Percentiles rank a stretch among this genome's conserved stretches.
These are phyloP conservation scores for Globisporangium yorkense DNA, from an alignment of 352 stramenopile genomes.

Conservation along the genomic window DNA sequence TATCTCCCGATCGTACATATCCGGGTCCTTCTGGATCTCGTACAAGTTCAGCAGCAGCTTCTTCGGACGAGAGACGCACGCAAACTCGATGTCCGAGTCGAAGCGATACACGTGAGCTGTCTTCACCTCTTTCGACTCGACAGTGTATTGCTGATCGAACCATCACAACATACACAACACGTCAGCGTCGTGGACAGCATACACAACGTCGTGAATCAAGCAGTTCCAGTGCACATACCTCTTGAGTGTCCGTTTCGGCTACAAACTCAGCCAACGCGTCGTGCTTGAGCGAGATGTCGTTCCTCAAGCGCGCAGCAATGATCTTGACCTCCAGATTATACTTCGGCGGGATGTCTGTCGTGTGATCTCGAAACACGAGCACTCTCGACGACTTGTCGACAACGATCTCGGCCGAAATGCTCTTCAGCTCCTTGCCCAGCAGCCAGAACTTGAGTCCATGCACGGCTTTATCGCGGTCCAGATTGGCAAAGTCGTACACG, in stretches of 20 bases:
- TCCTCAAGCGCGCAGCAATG: conserved; percentile 60
- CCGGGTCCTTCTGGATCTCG: conserved; percentile 37
- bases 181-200: background rate
- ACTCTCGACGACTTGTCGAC: conserved; percentile 76
- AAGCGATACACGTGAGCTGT: conserved; percentile 82
- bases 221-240: conserved; percentile 18
- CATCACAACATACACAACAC: background rate
- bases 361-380: conserved; percentile 71
- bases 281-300: conserved; percentile 54
- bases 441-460: conserved; percentile 67
- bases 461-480: conserved; percentile 70
- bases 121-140: conserved; percentile 69
- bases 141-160: conserved; percentile 22
- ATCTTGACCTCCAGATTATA: conserved; percentile 85
- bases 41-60: conserved; percentile 67
- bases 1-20: conserved; percentile 18
- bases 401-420: conserved; percentile 69
- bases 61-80: conserved; percentile 54
- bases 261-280: conserved; percentile 57
- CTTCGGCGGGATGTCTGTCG: conserved; percentile 38
- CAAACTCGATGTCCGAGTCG: conserved; percentile 71
- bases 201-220: background rate
- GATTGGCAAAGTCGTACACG: conserved; percentile 82
- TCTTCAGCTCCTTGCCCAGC: conserved; percentile 60
- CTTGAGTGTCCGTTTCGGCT: conserved; percentile 59